Base-by-base conservation (phyloP, 2,329 filamentous ascomycete species). In the Cordyceps militaris region DNA sequence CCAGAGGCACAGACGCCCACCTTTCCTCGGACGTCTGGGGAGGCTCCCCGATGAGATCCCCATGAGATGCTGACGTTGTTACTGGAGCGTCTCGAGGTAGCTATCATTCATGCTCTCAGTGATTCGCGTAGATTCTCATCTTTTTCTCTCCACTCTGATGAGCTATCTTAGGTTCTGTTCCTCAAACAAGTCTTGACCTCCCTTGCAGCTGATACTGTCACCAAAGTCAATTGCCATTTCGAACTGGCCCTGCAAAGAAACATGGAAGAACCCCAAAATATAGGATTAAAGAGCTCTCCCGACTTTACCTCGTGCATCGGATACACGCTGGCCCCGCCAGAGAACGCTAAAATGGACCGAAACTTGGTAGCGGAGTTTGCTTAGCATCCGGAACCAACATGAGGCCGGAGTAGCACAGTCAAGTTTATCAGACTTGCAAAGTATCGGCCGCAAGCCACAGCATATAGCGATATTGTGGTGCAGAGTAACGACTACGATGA, bases 401-500 rank as follows among this genome's bases (percentile, higher is more conserved):
- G 76, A 81, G 49, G 78, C 83, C 38, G 76, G 73, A 13, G 75
- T 96, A 36, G 80, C 96, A 92, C 73, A 80, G 80, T 53, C 83
- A 85, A 65, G 84, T 97, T 53, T 89, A 71, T 97, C 93, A 14
- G 93, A 99, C 71, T n/a, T n/a, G n/a, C n/a, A n/a, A n/a, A n/a
- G n/a, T n/a, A n/a, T n/a, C n/a, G n/a, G n/a, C n/a, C n/a, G n/a
- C n/a, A n/a, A n/a, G n/a, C n/a, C n/a, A n/a, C n/a, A n/a, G n/a
- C n/a, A n/a, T n/a, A n/a, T n/a, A n/a, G n/a, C n/a, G n/a, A n/a
- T n/a, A n/a, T n/a, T n/a, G n/a, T n/a, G n/a, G n/a, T n/a, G n/a
- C n/a, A n/a, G n/a, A n/a, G n/a, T n/a, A n/a, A n/a, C n/a, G n/a
- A n/a, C n/a, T n/a, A n/a, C n/a, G n/a, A n/a, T n/a, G n/a, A n/a